Evolutionary conservation across 1,284 basidiomycete species (phyloP).

Genomic region (Chalciporus sp.): DNA sequence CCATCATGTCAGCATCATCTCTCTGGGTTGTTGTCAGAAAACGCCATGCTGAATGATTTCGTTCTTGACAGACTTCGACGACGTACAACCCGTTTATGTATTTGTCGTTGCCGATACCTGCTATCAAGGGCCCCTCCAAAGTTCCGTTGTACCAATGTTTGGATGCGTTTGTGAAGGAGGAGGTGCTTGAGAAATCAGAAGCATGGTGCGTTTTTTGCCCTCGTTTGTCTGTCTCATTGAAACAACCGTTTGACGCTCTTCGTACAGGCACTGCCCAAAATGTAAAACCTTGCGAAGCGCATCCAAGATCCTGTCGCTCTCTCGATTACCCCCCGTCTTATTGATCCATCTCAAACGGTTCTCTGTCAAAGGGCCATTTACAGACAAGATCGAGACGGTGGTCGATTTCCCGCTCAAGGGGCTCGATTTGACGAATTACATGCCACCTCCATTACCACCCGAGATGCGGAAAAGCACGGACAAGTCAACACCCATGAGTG

Average conservation of each 20-base stretch:
- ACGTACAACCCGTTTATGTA: slow-evolving; percentile 99
- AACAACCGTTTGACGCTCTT: not conserved
- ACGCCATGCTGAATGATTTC: slow-evolving; percentile 8
- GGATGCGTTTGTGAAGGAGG: slow-evolving; percentile 89
- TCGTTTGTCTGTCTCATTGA: not conserved
- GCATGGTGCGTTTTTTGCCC: slow-evolving; percentile 71
- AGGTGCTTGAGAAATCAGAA: slow-evolving; percentile 91
- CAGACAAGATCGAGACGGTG: slow-evolving; percentile 91
- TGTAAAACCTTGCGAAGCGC: slow-evolving; percentile 80
- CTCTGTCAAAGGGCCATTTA: slow-evolving; percentile 89
- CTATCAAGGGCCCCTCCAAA: slow-evolving; percentile 58
- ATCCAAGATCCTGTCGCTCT: slow-evolving; percentile 79
- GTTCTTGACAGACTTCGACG: slow-evolving; percentile 80
- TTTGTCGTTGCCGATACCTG: slow-evolving; percentile 88
- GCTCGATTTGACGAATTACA: slow-evolving; percentile 89
- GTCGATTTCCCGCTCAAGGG: slow-evolving; percentile 86
- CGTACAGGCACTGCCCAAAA: slow-evolving; percentile 82
- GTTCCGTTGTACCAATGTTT: slow-evolving; percentile 82
- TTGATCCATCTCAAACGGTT: slow-evolving; percentile 98
- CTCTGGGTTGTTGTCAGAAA: not conserved
- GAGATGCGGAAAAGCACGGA: slow-evolving; percentile 49
- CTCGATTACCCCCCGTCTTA: slow-evolving; percentile 91
- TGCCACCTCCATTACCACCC: slow-evolving; percentile 80
- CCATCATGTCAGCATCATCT: slow-evolving; percentile 68
- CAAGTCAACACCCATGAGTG: slow-evolving; percentile 30